phyloP scores from a whole-genome alignment of 768 basidiomycete genomes.

The Boletus pseudopeckii region DNA sequence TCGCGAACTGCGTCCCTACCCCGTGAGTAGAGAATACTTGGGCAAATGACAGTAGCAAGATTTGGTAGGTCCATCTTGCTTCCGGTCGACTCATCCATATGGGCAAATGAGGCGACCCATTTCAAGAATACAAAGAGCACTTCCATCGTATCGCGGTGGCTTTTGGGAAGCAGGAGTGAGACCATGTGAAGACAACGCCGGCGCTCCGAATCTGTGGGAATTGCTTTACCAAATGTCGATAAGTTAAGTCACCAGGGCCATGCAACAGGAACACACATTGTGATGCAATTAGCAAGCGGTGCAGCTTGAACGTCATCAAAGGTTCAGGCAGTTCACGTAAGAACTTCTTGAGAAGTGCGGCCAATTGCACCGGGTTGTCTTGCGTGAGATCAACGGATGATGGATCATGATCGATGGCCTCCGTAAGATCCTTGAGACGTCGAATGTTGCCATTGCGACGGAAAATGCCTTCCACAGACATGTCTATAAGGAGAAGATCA shows the following conservation, averaged over 20 bases:
- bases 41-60: conserved; percentile 94
- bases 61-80: conserved; percentile 98
- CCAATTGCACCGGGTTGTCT: conserved; percentile 96
- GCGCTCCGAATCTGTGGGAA: conserved; percentile 74
- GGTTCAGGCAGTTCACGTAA: conserved; percentile 95
- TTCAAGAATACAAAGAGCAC: conserved; percentile 97
- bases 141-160: conserved; percentile 96
- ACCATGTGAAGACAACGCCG: conserved; percentile 82
- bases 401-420: conserved; percentile 92
- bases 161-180: conserved; percentile 83
- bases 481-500: conserved; percentile 53
- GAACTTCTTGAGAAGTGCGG: conserved; percentile 96
- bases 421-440: conserved; percentile 84
- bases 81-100: conserved; percentile 94
- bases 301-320: conserved; percentile 90
- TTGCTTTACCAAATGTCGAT: conserved; percentile 40
- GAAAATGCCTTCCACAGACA: conserved; percentile 99
- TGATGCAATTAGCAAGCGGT: conserved; percentile 82
- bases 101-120: conserved; percentile 99
- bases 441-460: conserved; percentile 97
- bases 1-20: conserved; percentile 84
- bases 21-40: conserved; percentile 93
- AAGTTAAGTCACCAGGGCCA: conserved; percentile 7
- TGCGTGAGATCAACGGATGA: conserved; percentile 86
- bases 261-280: conserved; percentile 59